Percentiles rank a stretch among this genome's conserved stretches.
These are phyloP conservation scores for Diplogelasinospora grovesii DNA, from an alignment of 495 filamentous ascomycete species.

Conservation along the genomic window DNA sequence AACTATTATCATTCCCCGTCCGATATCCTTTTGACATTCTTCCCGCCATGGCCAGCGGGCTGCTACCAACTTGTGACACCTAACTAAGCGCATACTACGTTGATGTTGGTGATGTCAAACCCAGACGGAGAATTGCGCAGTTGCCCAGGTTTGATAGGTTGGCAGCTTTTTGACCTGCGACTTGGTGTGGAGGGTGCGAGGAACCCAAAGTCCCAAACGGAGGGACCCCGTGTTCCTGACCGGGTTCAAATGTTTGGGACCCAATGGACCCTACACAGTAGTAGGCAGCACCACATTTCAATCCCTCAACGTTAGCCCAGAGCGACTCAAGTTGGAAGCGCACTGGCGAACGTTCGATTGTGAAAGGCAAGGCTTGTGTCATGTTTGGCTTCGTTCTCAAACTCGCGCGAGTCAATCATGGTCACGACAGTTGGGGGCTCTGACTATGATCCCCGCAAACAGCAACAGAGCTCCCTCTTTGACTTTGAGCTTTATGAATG, in stretches of 20 bases:
- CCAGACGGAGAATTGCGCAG: neutral
- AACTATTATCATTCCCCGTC: too few relatives aligned
- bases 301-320: too few relatives aligned
- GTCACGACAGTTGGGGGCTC: too few relatives aligned
- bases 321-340: too few relatives aligned
- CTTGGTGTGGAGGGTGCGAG: neutral
- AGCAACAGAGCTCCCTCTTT: neutral
- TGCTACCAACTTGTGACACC: neutral
- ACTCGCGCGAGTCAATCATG: too few relatives aligned
- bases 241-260: neutral
- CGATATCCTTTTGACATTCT: neutral
- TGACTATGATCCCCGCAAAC: too few relatives aligned
- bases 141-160: slow-evolving; percentile 15
- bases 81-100: slow-evolving; percentile 1
- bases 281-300: neutral
- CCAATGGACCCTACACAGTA: neutral
- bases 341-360: too few relatives aligned
- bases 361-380: too few relatives aligned
- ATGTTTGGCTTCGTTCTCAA: too few relatives aligned
- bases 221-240: neutral
- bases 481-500: neutral
- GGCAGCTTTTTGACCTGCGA: slow-evolving; percentile 5
- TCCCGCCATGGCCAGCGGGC: neutral
- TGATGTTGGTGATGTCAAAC: slow-evolving; percentile 19
- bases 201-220: neutral